Base-by-base conservation (phyloP, 73 alveolate genomes). In the Paramecium octaurelia region DNA sequence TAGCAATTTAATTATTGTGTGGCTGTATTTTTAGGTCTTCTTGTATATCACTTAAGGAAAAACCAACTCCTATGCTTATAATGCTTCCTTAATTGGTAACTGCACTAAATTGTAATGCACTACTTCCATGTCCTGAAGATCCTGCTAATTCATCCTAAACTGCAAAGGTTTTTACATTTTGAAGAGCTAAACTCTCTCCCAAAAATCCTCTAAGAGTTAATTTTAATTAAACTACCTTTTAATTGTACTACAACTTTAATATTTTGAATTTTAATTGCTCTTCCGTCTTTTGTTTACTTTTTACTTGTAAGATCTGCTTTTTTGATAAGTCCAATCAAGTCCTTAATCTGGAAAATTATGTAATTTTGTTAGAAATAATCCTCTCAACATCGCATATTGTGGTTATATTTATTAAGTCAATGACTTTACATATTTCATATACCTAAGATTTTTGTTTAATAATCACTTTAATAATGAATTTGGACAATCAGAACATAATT, bases 401-500 rank as follows among this genome's bases (percentile, higher is more conserved):
- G 91, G 91, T 5, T 21, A 44, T 24, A 9, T 8, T 9, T 43
- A 6, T 24, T 24, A 11, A 27, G 27, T 6, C 35, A 80, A 42
- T 24, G 8, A 6, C 46, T 64, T 80, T 11, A 80, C 91, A 80
- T 80, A 46, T 18, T 46, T 80, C 91, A 80, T 80, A 24, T 80
- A 80, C 48, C 87, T 73, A 36, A 48, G 21, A 36, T 36, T 16
- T 29, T 12, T 14, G 9, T 29, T 34, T 12, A 14, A 64, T 8
- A 14, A 38, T 9, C 40, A 73, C 87, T 80, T 80, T 80, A 35
- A 24, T 3, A 80, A 44, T 16, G 29, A 80, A 80, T 40, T 23
- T 40, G 91, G 93, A 24, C 54, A 46, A 3, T 40, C 85, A 0
- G 18, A 42, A 57, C 93, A 86, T 70, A 94, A 75, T 38, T 86